Base-by-base conservation (phyloP, 2,329 filamentous ascomycete species). In the Aspergillus sp. region DNA sequence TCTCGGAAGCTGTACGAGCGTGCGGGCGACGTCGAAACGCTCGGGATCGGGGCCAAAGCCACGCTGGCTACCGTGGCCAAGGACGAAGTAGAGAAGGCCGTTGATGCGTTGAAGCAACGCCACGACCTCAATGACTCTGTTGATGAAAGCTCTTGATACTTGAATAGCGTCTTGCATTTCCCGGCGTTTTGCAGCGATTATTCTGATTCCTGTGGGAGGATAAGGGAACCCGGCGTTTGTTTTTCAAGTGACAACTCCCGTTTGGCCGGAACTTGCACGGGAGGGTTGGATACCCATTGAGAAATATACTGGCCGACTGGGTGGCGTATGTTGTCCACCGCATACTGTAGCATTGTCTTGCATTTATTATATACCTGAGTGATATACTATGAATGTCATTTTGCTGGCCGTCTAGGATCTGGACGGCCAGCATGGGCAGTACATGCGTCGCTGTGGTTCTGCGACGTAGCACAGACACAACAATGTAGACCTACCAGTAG, bases 1-100 rank as follows among this genome's bases (percentile, higher is more conserved):
- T 97, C 92, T 45, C 89, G 92, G 60, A 91, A 89, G 78, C 81
- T 99, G 60, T 99, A 99, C 77, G 92, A 88, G 32, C 80, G 81
- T 50, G 83, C 87, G 25, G 82, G 82, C 5, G 81, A 82, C 39
- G 81, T 82, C 13, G 78, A 82, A 19, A 77, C 81, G 23, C 82
- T 95, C 30, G 85, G 90, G 69, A 84, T 89, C 21, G 85, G 87
- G 28, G 85, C 86, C 58, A 85, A 87, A 59, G 85, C 85, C 65
- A 84, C 84, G 51, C 92, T 92, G 84, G 91, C 96, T 78, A 87
- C 84, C 67, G 84, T 91, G 69, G 93, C 92, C 13, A 85, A 82
- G 17, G 85, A 88, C 48, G 92, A 97, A 78, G 94, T 97, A 4
- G 86, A 88, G 61, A 87, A 84, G 68, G 92, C 92, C 15, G 82